Evolutionary conservation across 2,329 filamentous ascomycete genomes (phyloP), one percentile per base, ranked within the genome.

Genomic region (Dendrostoma leiphaemia): DNA sequence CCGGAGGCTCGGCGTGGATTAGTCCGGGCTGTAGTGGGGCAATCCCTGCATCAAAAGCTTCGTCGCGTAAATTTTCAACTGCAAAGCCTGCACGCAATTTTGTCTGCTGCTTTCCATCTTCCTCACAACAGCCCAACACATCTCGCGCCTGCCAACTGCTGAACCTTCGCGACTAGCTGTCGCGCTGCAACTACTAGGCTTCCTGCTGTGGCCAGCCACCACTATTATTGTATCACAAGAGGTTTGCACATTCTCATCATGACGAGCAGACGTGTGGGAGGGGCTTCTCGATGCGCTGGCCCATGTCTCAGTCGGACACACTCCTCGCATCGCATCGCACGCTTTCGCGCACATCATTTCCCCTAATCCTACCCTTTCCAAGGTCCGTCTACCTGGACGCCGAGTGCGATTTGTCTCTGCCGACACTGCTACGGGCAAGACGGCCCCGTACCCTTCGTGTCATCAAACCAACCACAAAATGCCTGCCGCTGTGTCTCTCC

Each of bases 401-500:
- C 15, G 15, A 35, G 17, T 31, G 38, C 28, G 21, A 10, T 28
- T 13, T 2, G 12, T 10, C 37, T n/a, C 35, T 21, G 7, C 17
- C 8, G n/a, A 13, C 47, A 56, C 41, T 52, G n/a, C 31, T 24
- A 28, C 24, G 48, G n/a, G 9, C 19, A 26, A 48, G 45, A 15
- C 15, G 19, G 15, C 38, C n/a, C 19, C 21, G 13, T 44, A 40
- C 28, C 7, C 28, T 28, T 26, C 6, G 13, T n/a, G 8, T 17
- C 29, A 28, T 32, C 38, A 10, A 51, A 8, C 63, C 69, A 68
- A 74, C 78, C 80, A 83, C 80, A 73, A 74, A 76, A 77, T 84
- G 79, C 81, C 81, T 83, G 77, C 81, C 81, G 80, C 75, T 79
- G 70, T 74, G 78, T 51, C 76, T 75, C 71, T 72, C 64, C 76